These are phyloP conservation scores for Phytophthora sojae DNA, from an alignment of 352 stramenopile species.

Conservation along the genomic window DNA sequence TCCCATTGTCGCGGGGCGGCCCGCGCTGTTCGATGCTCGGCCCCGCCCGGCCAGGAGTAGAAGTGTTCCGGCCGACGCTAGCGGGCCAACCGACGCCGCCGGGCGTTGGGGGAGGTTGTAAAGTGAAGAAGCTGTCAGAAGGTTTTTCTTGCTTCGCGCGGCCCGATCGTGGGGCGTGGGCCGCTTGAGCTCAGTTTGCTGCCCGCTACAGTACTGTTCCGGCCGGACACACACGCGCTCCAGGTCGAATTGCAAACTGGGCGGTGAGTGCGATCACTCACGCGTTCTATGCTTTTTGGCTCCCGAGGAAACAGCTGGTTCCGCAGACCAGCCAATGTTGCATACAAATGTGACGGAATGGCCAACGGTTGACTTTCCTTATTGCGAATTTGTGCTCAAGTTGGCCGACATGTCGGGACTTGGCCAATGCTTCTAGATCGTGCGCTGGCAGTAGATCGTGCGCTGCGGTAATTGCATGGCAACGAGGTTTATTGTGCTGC, in stretches of 20 bases:
- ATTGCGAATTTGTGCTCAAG: background rate
- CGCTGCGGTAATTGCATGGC: too few species aligned
- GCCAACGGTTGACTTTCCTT: background rate
- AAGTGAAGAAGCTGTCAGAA: background rate
- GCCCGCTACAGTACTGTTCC: background rate
- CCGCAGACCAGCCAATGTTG: background rate
- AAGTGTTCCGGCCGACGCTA: background rate
- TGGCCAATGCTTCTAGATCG: too few species aligned
- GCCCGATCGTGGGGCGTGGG: too few species aligned
- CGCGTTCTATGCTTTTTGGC: background rate
- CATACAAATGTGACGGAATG: background rate
- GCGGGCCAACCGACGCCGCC: background rate
- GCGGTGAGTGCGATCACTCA: too few species aligned
- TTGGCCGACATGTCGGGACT: too few species aligned
- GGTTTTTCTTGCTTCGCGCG: background rate
- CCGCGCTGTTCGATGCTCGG: background rate
- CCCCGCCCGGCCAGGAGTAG: background rate
- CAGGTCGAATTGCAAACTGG: slow-evolving; percentile 1
- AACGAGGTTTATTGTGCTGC: too few species aligned
- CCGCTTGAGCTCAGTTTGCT: background rate
- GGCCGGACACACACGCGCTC: background rate
- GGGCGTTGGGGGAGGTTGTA: background rate
- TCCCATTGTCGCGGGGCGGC: slow-evolving; percentile 12
- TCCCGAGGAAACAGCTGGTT: background rate
- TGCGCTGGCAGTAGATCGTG: too few species aligned